Conservation (phyloP, 352 stramenopile species). For the Globisporangium radiosum region DNA sequence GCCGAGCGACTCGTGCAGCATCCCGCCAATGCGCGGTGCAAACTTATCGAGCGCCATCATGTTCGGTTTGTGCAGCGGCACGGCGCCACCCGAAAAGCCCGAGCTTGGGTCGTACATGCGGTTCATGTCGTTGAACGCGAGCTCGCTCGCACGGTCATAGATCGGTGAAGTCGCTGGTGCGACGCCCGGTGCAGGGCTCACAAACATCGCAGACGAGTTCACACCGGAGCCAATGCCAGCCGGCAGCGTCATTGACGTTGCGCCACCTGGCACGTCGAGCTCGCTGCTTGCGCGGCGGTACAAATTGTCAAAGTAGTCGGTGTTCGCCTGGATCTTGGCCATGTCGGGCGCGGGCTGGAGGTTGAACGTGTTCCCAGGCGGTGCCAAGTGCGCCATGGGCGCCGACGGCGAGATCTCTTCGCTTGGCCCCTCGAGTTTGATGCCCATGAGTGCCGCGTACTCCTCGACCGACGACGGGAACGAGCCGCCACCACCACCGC, state of each 20-base stretch:
- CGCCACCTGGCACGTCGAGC: slow-evolving; percentile 23
- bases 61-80: slow-evolving; percentile 40
- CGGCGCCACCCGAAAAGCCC: slow-evolving; percentile 28
- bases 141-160: slow-evolving; percentile 50
- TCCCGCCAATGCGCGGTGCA: slow-evolving; percentile 4
- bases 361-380: slow-evolving; percentile 21
- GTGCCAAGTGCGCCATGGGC: slow-evolving; percentile 25
- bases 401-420: slow-evolving; percentile 20
- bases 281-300: slow-evolving; percentile 38
- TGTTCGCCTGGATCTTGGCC: slow-evolving; percentile 72
- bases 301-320: slow-evolving; percentile 76
- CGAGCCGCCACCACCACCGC: slow-evolving; percentile 14
- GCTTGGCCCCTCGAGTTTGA: slow-evolving; percentile 65
- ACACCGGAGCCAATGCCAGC: slow-evolving; percentile 62
- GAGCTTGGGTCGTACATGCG: slow-evolving; percentile 67
- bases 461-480: slow-evolving; percentile 54
- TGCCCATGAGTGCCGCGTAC: slow-evolving; percentile 77
- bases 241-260: slow-evolving; percentile 58
- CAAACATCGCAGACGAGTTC: slow-evolving; percentile 35
- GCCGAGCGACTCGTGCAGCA: slow-evolving; percentile 34
- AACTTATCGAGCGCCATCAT: slow-evolving; percentile 14
- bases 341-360: slow-evolving; percentile 35
- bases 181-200: slow-evolving; percentile 11
- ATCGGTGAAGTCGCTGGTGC: slow-evolving; percentile 23
- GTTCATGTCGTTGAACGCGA: slow-evolving; percentile 60